phyloP scores from a whole-genome alignment of 306 rosid genomes.

The Phaseolus lunatus region DNA sequence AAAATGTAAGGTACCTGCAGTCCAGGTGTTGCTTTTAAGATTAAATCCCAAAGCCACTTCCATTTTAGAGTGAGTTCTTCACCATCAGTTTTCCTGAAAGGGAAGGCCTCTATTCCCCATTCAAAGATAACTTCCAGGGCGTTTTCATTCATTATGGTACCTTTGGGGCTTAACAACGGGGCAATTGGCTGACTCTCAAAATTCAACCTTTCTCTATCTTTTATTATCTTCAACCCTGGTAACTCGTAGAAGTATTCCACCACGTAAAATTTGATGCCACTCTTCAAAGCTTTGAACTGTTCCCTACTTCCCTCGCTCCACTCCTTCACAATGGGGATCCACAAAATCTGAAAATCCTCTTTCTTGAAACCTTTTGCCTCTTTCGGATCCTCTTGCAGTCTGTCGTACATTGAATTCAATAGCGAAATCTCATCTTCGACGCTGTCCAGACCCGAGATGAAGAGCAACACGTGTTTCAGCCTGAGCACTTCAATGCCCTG shows the following conservation, averaged over 20 bases:
- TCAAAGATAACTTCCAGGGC: conserved; percentile 46
- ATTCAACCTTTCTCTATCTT: neutral
- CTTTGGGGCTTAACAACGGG: conserved; percentile 43
- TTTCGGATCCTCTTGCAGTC: conserved; percentile 37
- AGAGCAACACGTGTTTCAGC: conserved; percentile 39
- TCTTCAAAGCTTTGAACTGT: conserved; percentile 17
- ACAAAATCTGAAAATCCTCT: conserved; percentile 47
- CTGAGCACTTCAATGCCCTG: conserved; percentile 48
- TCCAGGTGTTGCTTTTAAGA: conserved; percentile 37
- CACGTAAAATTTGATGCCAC: conserved; percentile 21
- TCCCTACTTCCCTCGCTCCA: conserved; percentile 25
- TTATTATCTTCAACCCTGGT: conserved; percentile 42
- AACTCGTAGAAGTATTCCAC: conserved; percentile 41
- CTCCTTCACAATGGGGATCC: conserved; percentile 41
- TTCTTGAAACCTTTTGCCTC: conserved; percentile 28
- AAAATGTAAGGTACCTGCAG: conserved; percentile 20
- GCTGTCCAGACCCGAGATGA: conserved; percentile 42
- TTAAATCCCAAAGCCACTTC: conserved; percentile 51
- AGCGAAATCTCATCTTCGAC: conserved; percentile 45
- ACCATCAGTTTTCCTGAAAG: conserved; percentile 46
- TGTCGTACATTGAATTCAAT: conserved; percentile 40
- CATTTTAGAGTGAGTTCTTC: conserved; percentile 30
- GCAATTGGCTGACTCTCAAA: conserved; percentile 18
- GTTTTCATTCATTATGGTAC: neutral
- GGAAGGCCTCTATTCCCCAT: conserved; percentile 51